Evolutionary conservation across 768 basidiomycete species (phyloP), one percentile per base, ranked within the genome.

Genomic region (Pleurotus platypus): DNA sequence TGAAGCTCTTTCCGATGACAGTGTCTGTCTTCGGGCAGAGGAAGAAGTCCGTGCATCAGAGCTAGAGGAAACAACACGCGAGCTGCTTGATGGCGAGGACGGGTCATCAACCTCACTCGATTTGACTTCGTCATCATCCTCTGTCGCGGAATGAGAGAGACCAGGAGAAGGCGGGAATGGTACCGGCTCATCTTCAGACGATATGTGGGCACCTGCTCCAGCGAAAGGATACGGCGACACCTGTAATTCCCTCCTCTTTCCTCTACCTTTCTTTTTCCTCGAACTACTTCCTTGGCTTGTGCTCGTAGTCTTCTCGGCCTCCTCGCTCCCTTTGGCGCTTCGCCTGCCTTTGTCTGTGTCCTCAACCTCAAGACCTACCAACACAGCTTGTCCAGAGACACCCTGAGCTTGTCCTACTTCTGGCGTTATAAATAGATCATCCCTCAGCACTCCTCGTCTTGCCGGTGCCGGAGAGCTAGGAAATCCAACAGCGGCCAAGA

Each of bases 171-270:
- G 85, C n/a, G 89, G 90, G 79, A 91, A 92, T 0, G 89, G 88
- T 16, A 92, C 81, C 39, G 51, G 51, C 39, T 68, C 69, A 60
- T 87, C 86, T 61, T 79, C 77, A 15, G 83, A 84, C 8, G 84
- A 85, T 54, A 78, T 74, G 59, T 85, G 85, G 0, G 84, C 81
- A 4, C 81, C 81, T 56, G 78, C 80, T 7, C 75, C 81, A 1
- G 81, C 70, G 67, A 92, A 92, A 0, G 90, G 89, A 73, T 92
- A 92, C 4, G 87, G 86, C 30, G 86, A 62, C 59, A n/a, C 74
- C 68, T 68, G 48, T 61, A 60, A 55, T 64, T 16, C 63, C 59
- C 39, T 75, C 71, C 59, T 72, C 74, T 55, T 88, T 82, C 67
- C 72, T 80, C 42, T 54, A 8, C 20, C 51, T 24, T 39, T 54